Evolutionary conservation across 2,329 filamentous ascomycete genomes (phyloP), one percentile per base, ranked within the genome.

Genomic region (Penicillium sp.): DNA sequence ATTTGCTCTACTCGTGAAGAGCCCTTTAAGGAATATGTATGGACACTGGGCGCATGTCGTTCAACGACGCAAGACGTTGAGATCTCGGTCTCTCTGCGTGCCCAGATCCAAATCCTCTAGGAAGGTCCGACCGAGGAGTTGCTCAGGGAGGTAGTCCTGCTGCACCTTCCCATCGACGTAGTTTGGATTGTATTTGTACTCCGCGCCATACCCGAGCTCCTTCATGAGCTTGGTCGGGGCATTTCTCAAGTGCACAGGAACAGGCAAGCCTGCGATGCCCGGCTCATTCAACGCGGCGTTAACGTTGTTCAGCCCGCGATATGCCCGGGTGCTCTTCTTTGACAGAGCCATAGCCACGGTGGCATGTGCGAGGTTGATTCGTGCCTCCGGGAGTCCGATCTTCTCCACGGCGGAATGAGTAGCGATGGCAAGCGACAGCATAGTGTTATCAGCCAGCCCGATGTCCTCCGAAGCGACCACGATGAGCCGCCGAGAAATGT

Each of bases 121-220:
- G 67, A 97, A 97, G 18, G 67, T 78, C 45, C 88, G 81, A 0
- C 87, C 91, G 34, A 78, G 71, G 7, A 99, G 72, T 51, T 83
- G 83, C 10, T 90, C 87, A 0, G 94, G 94, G n/a, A 99, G 73
- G 73, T 97, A 99, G 22, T 92, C 88, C 76, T 99, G 94, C 59
- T 79, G 82, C 0, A 97, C 93, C 62, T 78, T 84, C 0, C 94
- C 94, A 56, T 92, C 85, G 47, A 83, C 75, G 67, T 93, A 99
- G 63, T 96, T 90, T 0, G 94, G 94, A 62, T 96, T 96, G 68
- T 99, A 97, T 73, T 97, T 97, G 74, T 99, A 99, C 70, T 92
- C 89, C 46, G 86, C 87, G 0, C 92, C 92, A 67, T 92, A 96
- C 0, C 91, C 93, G 61, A 97, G 77, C 62, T 97, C 93, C 65